Evolutionary conservation across 1,139 yeast species (phyloP).

Genomic region (Debaryomyces nepalensis): DNA sequence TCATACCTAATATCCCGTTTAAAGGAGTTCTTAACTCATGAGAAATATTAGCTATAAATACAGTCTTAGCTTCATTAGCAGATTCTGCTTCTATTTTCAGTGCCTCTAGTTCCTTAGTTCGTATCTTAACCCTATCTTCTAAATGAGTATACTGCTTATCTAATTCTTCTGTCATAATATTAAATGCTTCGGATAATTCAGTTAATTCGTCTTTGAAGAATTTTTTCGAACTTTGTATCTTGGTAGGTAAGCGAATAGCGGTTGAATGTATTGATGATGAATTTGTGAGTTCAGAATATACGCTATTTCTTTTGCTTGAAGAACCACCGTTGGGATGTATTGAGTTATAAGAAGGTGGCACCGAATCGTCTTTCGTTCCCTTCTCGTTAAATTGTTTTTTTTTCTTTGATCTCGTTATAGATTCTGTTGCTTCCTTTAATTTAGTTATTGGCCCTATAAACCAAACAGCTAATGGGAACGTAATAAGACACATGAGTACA

Average conservation of each 20-base stretch:
- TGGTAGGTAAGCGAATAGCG: conserved; percentile 50
- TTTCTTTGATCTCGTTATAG: conserved; percentile 44
- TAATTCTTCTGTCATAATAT: conserved; percentile 86
- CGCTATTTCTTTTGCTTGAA: conserved; percentile 29
- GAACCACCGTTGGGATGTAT: conserved; percentile 6
- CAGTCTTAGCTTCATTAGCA: conserved; percentile 94
- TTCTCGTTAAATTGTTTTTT: conserved; percentile 19
- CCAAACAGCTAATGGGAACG: conserved; percentile 83
- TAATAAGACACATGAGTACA: conserved; percentile 69
- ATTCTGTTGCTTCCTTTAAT: conserved; percentile 84
- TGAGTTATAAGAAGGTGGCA: conserved; percentile 9
- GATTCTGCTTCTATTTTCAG: conserved; percentile 90
- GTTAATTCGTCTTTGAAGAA: conserved; percentile 83
- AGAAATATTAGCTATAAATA: conserved; percentile 93
- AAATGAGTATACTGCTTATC: conserved; percentile 81
- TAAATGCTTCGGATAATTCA: conserved; percentile 85
- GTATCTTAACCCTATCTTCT: conserved; percentile 85
- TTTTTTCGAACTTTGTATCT: conserved; percentile 60
- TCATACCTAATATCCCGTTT: conserved; percentile 95
- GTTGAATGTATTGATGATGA: conserved; percentile 40
- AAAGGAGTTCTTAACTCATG: conserved; percentile 95
- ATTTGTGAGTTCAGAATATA: conserved; percentile 33
- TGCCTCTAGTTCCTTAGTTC: conserved; percentile 87
- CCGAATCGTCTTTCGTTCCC: not conserved
- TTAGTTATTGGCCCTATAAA: conserved; percentile 84